phyloP scores from a whole-genome alignment of 164 flowering plant genomes.

The Annona squamosa region DNA sequence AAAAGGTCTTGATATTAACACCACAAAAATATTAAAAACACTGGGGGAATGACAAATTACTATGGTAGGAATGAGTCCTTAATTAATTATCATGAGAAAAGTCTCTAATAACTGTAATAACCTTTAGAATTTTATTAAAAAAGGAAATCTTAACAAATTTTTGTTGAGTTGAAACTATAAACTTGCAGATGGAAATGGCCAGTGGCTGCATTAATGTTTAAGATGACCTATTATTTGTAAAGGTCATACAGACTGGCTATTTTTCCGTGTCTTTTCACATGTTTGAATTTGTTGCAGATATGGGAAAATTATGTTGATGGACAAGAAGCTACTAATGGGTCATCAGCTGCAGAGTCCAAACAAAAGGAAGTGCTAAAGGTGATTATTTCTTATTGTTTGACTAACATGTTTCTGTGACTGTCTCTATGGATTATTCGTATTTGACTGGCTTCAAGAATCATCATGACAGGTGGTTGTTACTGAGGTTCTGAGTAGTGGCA shows the following conservation, averaged over 20 bases:
- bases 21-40: too few species aligned
- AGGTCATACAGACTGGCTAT: background rate
- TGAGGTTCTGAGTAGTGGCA: constrained; percentile 87
- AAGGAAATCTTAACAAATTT: too few species aligned
- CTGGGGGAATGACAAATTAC: too few species aligned
- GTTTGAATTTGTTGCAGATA: constrained; percentile 41
- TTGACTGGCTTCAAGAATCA: background rate
- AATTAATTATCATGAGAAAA: too few species aligned
- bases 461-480: constrained; percentile 69
- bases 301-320: constrained; percentile 98
- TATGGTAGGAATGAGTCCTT: too few species aligned
- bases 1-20: too few species aligned
- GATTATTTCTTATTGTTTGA: background rate
- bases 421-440: background rate
- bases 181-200: too few species aligned
- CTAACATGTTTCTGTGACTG: background rate
- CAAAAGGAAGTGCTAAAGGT: constrained; percentile 91
- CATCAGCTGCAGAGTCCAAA: constrained; percentile 34
- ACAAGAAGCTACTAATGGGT: constrained; percentile 62
- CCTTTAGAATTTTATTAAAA: too few species aligned
- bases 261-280: background rate
- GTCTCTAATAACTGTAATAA: too few species aligned
- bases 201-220: too few species aligned
- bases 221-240: background rate
- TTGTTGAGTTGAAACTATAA: too few species aligned